Conservation (phyloP, 2,329 filamentous ascomycete species). For the Penicillium crustosum region DNA sequence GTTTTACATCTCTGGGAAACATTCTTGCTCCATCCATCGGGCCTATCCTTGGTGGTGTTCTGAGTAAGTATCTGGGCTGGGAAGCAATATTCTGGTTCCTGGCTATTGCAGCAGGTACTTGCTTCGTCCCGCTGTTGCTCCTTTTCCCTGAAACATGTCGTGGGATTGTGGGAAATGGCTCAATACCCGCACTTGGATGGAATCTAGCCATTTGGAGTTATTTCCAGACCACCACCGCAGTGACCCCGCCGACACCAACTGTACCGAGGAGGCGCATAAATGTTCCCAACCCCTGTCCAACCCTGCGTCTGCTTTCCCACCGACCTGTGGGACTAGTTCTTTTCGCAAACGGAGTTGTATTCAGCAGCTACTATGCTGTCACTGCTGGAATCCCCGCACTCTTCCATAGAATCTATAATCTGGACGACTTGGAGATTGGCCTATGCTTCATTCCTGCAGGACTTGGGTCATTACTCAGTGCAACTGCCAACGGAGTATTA, state of each 20-base stretch:
- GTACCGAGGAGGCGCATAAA: not conserved
- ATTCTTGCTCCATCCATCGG: slow-evolving; percentile 50
- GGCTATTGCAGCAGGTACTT: slow-evolving; percentile 41
- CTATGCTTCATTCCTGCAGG: slow-evolving; percentile 35
- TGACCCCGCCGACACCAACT: not conserved
- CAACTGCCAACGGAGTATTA: slow-evolving; percentile 25
- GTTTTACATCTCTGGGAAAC: slow-evolving; percentile 31
- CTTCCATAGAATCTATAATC: slow-evolving; percentile 44
- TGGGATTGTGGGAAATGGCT: slow-evolving; percentile 37
- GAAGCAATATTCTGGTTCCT: slow-evolving; percentile 56
- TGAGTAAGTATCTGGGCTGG: slow-evolving; percentile 53
- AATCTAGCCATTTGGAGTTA: slow-evolving; percentile 28
- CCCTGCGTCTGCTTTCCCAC: slow-evolving; percentile 33
- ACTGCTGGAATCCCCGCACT: slow-evolving; percentile 46
- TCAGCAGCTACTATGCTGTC: slow-evolving; percentile 48
- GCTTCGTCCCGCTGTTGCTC: slow-evolving; percentile 24
- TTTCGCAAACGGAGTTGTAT: slow-evolving; percentile 41
- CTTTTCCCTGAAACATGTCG: slow-evolving; percentile 41
- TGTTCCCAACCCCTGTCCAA: slow-evolving; percentile 34
- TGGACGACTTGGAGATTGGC: slow-evolving; percentile 46
- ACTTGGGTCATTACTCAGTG: slow-evolving; percentile 27
- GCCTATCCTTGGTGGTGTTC: slow-evolving; percentile 52
- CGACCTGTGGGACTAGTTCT: slow-evolving; percentile 35
- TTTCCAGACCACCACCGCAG: not conserved
- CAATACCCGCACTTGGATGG: slow-evolving; percentile 27